Base-by-base conservation (phyloP, 176 grass and related monocot genomes). In the Aegilops bicornis region DNA sequence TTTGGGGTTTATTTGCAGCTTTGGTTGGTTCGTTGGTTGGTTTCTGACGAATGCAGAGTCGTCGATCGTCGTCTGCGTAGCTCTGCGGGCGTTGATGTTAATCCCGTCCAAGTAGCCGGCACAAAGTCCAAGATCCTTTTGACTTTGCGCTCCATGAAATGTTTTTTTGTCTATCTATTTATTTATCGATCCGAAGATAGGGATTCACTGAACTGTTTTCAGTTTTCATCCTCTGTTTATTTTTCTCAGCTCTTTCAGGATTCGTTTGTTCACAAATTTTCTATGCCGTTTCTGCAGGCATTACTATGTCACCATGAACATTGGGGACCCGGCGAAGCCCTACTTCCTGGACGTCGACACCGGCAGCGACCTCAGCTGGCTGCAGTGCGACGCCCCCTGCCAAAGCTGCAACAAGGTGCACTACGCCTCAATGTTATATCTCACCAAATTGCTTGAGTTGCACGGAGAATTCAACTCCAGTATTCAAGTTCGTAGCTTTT, bases 331-430 rank as follows among this genome's bases (percentile, higher is more conserved):
- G 2, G 88, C 94, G 1, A 99, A 94, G 79, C 89, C 94, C 1
- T 96, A 96, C 85, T 94, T 88, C 83, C 82, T 99, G 25, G 97
- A 99, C 43, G 87, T 99, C 4, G 97, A 99, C 92, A 99, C 97
- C 0, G 97, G 97, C 23, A 99, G 97, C 67, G 94, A 96, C 32
- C 94, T 99, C 54, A 94, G 94, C 27, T 99, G 97, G 97, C 82
- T 99, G 65, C 92, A 99, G 60, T 99, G 97, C 45, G 90, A 99
- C 61, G 94, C 94, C 2, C 97, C 97, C 30, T 99, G 97, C 82
- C 82, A 80, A 68, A 91, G 92, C 17, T 99, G 94, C 90, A 94
- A 95, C 89, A 96, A 92, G 84, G 94, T 97, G 87, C 65, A 22
- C 73, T 54, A 19, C 6, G 16, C 50, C 50, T 7, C 50, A 54